Percentiles rank a stretch among this genome's conserved stretches.
Conservation (phyloP, 2,329 filamentous ascomycete species). For the Fusarium chlamydosporum region DNA sequence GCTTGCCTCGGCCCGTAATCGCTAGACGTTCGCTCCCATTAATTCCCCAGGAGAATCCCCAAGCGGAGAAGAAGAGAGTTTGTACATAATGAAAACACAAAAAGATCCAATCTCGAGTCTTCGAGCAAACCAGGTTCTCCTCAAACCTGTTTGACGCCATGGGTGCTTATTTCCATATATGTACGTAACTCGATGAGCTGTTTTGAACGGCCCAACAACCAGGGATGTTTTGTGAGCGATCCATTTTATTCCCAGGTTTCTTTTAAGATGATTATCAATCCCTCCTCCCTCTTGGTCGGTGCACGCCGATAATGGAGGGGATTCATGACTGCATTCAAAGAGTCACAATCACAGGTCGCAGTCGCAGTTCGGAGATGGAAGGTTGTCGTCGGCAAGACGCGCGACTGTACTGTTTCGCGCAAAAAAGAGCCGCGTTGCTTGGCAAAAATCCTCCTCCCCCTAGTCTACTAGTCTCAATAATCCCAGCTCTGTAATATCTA, state of each 20-base stretch:
- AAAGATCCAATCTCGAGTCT: slow-evolving; percentile 8
- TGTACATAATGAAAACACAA: slow-evolving; percentile 36
- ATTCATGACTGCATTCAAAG: slow-evolving; percentile 15
- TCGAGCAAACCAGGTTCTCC: slow-evolving; percentile 36
- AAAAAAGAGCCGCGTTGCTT: slow-evolving; percentile 29
- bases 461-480: neutral
- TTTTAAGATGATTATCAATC: slow-evolving; percentile 2
- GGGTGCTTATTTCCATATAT: slow-evolving; percentile 39
- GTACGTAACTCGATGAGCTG: slow-evolving; percentile 22
- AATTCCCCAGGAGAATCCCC: slow-evolving; percentile 1
- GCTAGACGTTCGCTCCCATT: slow-evolving; percentile 1
- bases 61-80: slow-evolving; percentile 27
- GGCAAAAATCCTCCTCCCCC: neutral
- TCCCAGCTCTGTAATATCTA: slow-evolving; percentile 2
- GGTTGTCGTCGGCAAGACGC: slow-evolving; percentile 32
- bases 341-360: slow-evolving; percentile 6
- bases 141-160: slow-evolving; percentile 28
- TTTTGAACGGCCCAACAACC: neutral
- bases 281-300: slow-evolving; percentile 2
- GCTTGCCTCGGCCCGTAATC: slow-evolving; percentile 17
- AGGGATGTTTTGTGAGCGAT: slow-evolving; percentile 7
- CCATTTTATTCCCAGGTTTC: slow-evolving; percentile 13
- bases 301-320: slow-evolving; percentile 30
- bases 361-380: slow-evolving; percentile 27
- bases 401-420: neutral